Evolutionary conservation across 1,284 basidiomycete genomes (phyloP).

Genomic region (Ceratobasidium papillatum): DNA sequence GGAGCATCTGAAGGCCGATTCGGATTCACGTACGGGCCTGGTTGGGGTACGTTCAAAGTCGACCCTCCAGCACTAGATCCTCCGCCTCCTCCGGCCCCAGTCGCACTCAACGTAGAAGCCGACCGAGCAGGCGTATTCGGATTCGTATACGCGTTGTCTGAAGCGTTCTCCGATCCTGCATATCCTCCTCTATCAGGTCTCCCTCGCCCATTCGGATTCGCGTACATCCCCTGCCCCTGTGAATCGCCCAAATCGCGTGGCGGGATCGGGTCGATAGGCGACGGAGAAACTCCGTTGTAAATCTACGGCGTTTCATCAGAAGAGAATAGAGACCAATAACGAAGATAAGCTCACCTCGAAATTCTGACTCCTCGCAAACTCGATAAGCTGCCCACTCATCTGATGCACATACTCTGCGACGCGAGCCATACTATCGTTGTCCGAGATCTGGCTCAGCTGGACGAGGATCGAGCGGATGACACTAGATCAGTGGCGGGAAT

Average conservation of each 20-base stretch:
- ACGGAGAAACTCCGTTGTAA: slow-evolving; percentile 25
- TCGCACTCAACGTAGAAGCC: neutral
- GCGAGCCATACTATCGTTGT: neutral
- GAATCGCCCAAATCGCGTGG: slow-evolving; percentile 1
- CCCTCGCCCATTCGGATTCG: slow-evolving; percentile 3
- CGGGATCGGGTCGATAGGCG: slow-evolving; percentile 30
- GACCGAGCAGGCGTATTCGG: slow-evolving; percentile 1
- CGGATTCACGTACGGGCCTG: slow-evolving; percentile 28
- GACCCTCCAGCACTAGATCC: neutral
- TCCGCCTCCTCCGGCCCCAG: neutral
- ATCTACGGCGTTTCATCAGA: neutral
- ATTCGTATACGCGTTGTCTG: slow-evolving; percentile 22
- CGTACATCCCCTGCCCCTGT: neutral
- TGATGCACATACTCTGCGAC: neutral
- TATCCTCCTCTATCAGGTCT: neutral
- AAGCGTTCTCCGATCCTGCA: neutral
- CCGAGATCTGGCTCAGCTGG: slow-evolving; percentile 7
- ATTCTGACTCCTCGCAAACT: slow-evolving; percentile 35
- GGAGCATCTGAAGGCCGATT: neutral
- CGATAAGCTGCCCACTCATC: slow-evolving; percentile 14
- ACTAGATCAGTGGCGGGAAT: neutral
- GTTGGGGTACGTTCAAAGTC: neutral
- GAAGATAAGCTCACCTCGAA: slow-evolving; percentile 20
- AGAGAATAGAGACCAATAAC: neutral
- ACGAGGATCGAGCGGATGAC: slow-evolving; percentile 35